Evolutionary conservation across 192 early-diverging fungal species (phyloP).

Genomic region (Backusella tuberculispora): DNA sequence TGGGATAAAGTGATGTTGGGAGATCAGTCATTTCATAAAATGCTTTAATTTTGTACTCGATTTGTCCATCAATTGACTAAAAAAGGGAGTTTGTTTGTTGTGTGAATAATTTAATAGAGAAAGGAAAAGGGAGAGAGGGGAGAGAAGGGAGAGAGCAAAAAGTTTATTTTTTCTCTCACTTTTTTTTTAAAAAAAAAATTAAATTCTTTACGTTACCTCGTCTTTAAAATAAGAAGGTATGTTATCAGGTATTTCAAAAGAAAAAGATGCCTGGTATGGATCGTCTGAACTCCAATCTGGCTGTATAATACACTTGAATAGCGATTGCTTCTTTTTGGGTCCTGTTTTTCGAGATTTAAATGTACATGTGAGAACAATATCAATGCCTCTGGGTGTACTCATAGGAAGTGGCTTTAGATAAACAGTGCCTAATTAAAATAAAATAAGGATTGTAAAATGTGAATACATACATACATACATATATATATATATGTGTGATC

Average conservation of each 20-base stretch:
- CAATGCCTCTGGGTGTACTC: background rate
- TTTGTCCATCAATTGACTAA: constrained; percentile 13
- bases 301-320: background rate
- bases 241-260: constrained; percentile 10
- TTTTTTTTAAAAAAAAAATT: too few species aligned
- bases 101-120: background rate
- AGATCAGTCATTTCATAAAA: constrained; percentile 7
- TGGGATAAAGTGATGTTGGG: constrained; percentile 17
- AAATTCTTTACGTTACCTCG: background rate
- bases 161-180: constrained; percentile 6
- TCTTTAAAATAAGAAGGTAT: constrained; percentile 4
- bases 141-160: background rate
- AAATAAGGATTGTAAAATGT: too few species aligned
- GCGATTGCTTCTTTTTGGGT: background rate
- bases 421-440: background rate
- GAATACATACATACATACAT: too few species aligned
- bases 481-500: too few species aligned
- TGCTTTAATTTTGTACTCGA: constrained; percentile 21
- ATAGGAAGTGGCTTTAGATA: background rate
- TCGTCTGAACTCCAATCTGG: background rate
- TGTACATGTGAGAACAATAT: constrained; percentile 2
- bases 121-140: too few species aligned
- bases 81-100: background rate
- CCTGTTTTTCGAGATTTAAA: constrained; percentile 11
- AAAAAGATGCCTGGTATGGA: constrained; percentile 1